These are phyloP conservation scores for Picochlorum sp. DNA, from an alignment of 139 green algal genomes.

Conservation along the genomic window DNA sequence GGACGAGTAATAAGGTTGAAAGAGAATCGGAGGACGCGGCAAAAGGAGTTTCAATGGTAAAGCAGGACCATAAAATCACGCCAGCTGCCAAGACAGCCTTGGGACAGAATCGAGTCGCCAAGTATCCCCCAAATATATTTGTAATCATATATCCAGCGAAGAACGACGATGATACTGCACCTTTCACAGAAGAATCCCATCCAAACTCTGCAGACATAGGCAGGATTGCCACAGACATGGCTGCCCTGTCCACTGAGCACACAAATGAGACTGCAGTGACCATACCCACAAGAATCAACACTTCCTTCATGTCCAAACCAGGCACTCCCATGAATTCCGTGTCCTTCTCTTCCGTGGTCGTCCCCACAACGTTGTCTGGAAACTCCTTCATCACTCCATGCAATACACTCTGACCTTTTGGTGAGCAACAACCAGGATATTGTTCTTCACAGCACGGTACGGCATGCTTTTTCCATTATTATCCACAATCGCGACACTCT, in stretches of 20 bases:
- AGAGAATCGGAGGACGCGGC: slow-evolving; percentile 33
- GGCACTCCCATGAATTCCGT: too few species aligned
- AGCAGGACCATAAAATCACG: slow-evolving; percentile 62
- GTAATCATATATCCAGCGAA: slow-evolving; percentile 64
- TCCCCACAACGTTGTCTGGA: too few species aligned
- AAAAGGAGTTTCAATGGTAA: slow-evolving; percentile 65
- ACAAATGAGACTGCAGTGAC: slow-evolving; percentile 43
- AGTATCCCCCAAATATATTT: slow-evolving; percentile 48
- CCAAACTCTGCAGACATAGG: slow-evolving; percentile 57
- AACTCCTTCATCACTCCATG: too few species aligned
- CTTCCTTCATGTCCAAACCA: slow-evolving; percentile 2
- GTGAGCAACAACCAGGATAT: too few species aligned
- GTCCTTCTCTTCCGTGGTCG: too few species aligned
- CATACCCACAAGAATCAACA: slow-evolving; percentile 23
- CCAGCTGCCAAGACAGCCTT: slow-evolving; percentile 55
- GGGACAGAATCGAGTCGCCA: slow-evolving; percentile 37
- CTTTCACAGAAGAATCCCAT: slow-evolving; percentile 63
- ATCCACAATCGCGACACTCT: too few species aligned
- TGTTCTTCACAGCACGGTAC: too few species aligned
- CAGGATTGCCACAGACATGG: slow-evolving; percentile 65
- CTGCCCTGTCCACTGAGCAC: slow-evolving; percentile 61
- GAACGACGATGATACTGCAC: slow-evolving; percentile 55
- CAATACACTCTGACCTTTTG: too few species aligned
- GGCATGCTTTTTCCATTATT: too few species aligned
- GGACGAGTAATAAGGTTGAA: slow-evolving; percentile 16